Evolutionary conservation across 225 moss, liverwort and hornwort genomes (phyloP).

Genomic region (Takakia lepidozioides): DNA sequence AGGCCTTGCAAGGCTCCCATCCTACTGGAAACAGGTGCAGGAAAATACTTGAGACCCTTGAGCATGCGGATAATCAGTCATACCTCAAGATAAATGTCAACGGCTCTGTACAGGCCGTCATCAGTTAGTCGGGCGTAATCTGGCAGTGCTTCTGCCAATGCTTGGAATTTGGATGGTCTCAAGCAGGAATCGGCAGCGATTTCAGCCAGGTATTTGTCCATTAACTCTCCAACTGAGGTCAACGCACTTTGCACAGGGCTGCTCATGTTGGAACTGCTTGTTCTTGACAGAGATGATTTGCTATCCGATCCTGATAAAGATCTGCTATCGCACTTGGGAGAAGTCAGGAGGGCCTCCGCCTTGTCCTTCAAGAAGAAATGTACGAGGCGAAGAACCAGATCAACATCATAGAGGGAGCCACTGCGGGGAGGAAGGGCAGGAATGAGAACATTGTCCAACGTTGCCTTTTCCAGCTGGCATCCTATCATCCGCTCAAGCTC

Average conservation of each 20-base stretch:
- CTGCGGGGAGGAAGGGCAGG: conserved; percentile 73
- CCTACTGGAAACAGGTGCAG: too few relatives aligned
- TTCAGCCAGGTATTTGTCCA: conserved; percentile 88
- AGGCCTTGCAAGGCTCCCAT: too few relatives aligned
- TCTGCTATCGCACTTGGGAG: conserved; percentile 33
- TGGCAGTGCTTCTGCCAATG: conserved; percentile 73
- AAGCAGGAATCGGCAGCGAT: conserved; percentile 74
- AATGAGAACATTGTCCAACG: conserved; percentile 75
- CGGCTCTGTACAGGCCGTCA: conserved; percentile 84
- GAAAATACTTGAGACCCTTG: too few relatives aligned
- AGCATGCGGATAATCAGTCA: background rate
- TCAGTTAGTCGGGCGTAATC: conserved; percentile 76
- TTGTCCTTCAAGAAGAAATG: conserved; percentile 82
- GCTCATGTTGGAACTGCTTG: conserved; percentile 32
- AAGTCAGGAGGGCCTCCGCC: conserved; percentile 52
- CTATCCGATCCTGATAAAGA: conserved; percentile 42
- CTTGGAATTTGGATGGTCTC: conserved; percentile 63
- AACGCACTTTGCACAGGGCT: conserved; percentile 61
- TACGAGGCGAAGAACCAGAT: conserved; percentile 68
- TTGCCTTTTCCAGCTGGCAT: conserved; percentile 80
- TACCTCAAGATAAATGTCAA: conserved; percentile 94
- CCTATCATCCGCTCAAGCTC: conserved; percentile 87
- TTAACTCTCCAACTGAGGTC: conserved; percentile 66
- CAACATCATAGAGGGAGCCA: conserved; percentile 72
- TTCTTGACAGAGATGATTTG: conserved; percentile 14